Percentiles rank a stretch among this genome's conserved stretches.
phyloP scores from a whole-genome alignment of 768 basidiomycete species.

The Arthromyces matolae region DNA sequence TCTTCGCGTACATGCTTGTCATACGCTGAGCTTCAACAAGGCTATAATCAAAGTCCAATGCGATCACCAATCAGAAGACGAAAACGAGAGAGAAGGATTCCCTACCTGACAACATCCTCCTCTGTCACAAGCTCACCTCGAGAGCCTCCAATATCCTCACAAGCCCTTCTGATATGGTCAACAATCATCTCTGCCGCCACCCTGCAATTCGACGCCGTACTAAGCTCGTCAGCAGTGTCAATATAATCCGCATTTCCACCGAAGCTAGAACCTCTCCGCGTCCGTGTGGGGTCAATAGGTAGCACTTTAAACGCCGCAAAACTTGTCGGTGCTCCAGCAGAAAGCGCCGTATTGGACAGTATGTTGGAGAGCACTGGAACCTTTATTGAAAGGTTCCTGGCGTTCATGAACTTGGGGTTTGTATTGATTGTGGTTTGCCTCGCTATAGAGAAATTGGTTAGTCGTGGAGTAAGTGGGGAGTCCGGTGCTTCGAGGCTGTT shows the following conservation, averaged over 20 bases:
- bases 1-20: constrained; percentile 85
- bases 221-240: constrained; percentile 59
- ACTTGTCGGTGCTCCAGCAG: constrained; percentile 33
- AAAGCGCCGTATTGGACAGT: constrained; percentile 29
- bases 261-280: constrained; percentile 43
- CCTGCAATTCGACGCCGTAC: constrained; percentile 62
- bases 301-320: constrained; percentile 80
- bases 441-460: constrained; percentile 13
- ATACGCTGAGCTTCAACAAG: constrained; percentile 78
- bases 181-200: constrained; percentile 78
- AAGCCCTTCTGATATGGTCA: constrained; percentile 63
- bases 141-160: constrained; percentile 54
- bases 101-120: constrained; percentile 77
- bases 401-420: constrained; percentile 8
- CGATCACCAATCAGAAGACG: constrained; percentile 1
- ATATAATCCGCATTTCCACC: constrained; percentile 39
- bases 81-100: no score
- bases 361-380: constrained; percentile 32
- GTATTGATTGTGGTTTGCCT: constrained; percentile 13
- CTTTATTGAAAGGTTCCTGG: constrained; percentile 11
- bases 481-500: constrained; percentile 50
- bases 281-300: constrained; percentile 62
- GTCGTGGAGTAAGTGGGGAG: constrained; percentile 12
- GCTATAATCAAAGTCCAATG: constrained; percentile 34
- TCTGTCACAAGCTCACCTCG: constrained; percentile 50